phyloP scores from a whole-genome alignment of 1,139 yeast species.

The Saccharomyces hybrid region DNA sequence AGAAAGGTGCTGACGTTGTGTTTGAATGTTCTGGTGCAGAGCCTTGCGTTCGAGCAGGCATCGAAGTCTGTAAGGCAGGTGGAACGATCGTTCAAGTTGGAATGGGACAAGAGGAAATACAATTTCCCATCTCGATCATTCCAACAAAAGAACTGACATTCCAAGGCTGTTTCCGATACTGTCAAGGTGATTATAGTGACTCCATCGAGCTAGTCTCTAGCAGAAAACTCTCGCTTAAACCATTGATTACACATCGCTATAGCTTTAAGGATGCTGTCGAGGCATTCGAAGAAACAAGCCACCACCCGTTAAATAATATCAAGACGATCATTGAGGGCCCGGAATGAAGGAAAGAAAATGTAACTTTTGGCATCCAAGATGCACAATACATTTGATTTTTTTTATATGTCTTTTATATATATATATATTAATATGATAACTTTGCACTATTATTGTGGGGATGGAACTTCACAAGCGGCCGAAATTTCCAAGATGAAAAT shows the following conservation, averaged over 20 bases:
- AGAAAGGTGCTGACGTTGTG: constrained; percentile 44
- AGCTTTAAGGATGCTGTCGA: constrained; percentile 64
- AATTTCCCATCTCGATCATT: constrained; percentile 67
- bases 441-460: constrained; percentile 9
- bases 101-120: constrained; percentile 55
- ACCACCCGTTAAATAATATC: constrained; percentile 44
- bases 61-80: constrained; percentile 49
- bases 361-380: too few species aligned
- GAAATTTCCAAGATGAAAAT: not conserved
- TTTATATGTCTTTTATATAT: not conserved
- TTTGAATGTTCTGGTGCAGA: constrained; percentile 72
- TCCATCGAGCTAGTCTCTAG: constrained; percentile 60
- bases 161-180: constrained; percentile 59
- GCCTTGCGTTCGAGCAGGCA: constrained; percentile 58
- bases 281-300: constrained; percentile 65
- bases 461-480: not conserved
- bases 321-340: constrained; percentile 59
- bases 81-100: constrained; percentile 73
- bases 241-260: constrained; percentile 72
- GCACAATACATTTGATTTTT: too few species aligned
- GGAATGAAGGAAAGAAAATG: constrained; percentile 12
- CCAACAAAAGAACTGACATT: too few species aligned
- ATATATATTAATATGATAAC: not conserved
- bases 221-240: constrained; percentile 54
- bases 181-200: constrained; percentile 67